Base-by-base conservation (phyloP, 257 asterid species). In the Solanum rostratum region DNA sequence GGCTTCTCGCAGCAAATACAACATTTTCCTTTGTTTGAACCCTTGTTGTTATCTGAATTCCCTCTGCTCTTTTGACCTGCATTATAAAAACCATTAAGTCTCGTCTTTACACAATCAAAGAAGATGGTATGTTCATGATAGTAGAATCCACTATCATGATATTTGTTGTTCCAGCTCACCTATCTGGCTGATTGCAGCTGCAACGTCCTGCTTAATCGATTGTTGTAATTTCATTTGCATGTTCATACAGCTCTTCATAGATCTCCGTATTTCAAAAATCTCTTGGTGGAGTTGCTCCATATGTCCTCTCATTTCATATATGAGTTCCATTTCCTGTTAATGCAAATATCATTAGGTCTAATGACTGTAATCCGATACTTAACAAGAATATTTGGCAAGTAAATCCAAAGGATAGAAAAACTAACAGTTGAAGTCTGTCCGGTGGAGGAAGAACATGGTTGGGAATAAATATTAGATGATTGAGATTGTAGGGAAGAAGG, bases 271-370 rank as follows among this genome's bases (percentile, higher is more conserved):
- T 84, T 93, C 94, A 6, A 94, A 87, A 85, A 95, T 89, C 90
- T 94, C 99, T 86, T 86, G 92, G 70, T 87, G 97, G 82, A 95
- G 91, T 79, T 91, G 93, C 89, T 92, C 97, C 95, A 95, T 93
- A 39, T 93, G 95, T 79, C 95, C 91, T 88, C 92, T 94, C 91
- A 95, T 81, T 78, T 95, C 93, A 86, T 89, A 89, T 49, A 95
- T 90, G 87, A 94, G 88, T 81, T 94, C 97, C 95, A 94, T 90
- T 88, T 91, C 97, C 99, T 95, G 93, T 82, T 18, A 84, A 60
- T 15, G 12, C 29, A 65, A n/a, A 76, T 18, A 55, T 15, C 29
- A 20, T 76, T 13, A 59, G 69, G 63, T 53, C 81, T 83, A n/a
- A 59, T n/a, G 66, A 59, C 22, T 59, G 1, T 10, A 60, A 16